Percentiles rank a stretch among this genome's conserved stretches.
These are phyloP conservation scores for Penicillium chermesinum DNA, from an alignment of 495 filamentous ascomycete species.

Conservation along the genomic window DNA sequence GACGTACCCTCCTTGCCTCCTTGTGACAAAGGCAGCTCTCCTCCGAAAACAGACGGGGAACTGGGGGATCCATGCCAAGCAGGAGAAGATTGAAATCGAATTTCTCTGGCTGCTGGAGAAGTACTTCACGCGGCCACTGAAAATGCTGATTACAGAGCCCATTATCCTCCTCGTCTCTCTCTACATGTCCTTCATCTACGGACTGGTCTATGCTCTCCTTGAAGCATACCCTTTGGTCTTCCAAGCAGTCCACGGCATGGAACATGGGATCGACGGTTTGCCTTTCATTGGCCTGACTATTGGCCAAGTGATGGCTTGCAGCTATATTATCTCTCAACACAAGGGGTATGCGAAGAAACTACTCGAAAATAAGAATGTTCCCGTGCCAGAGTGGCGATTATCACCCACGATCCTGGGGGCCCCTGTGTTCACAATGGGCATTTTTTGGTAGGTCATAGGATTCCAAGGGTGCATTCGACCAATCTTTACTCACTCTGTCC, in stretches of 20 bases:
- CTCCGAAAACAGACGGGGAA: conserved; percentile 39
- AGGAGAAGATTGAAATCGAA: conserved; percentile 43
- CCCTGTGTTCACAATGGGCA: conserved; percentile 45
- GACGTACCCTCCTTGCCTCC: conserved; percentile 37
- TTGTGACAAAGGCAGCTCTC: conserved; percentile 33
- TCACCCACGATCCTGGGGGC: conserved; percentile 46
- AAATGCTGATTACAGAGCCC: conserved; percentile 41
- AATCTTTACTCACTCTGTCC: not conserved
- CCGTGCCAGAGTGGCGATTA: conserved; percentile 39
- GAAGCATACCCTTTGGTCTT: conserved; percentile 43
- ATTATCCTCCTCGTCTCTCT: conserved; percentile 42
- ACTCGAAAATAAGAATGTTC: conserved; percentile 25
- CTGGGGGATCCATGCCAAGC: conserved; percentile 45
- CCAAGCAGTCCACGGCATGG: conserved; percentile 33
- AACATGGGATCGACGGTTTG: conserved; percentile 29
- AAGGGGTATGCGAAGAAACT: conserved; percentile 26
- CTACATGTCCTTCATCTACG: conserved; percentile 46
- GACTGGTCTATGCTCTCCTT: conserved; percentile 39
- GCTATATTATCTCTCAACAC: conserved; percentile 27
- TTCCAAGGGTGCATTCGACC: not conserved
- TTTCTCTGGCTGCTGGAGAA: conserved; percentile 32
- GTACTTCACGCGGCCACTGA: conserved; percentile 41
- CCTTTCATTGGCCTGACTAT: conserved; percentile 37
- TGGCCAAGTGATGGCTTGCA: conserved; percentile 26
- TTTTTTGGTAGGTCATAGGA: conserved; percentile 47